Conservation (phyloP, 1,139 yeast genomes). For the Diutina rugosa region DNA sequence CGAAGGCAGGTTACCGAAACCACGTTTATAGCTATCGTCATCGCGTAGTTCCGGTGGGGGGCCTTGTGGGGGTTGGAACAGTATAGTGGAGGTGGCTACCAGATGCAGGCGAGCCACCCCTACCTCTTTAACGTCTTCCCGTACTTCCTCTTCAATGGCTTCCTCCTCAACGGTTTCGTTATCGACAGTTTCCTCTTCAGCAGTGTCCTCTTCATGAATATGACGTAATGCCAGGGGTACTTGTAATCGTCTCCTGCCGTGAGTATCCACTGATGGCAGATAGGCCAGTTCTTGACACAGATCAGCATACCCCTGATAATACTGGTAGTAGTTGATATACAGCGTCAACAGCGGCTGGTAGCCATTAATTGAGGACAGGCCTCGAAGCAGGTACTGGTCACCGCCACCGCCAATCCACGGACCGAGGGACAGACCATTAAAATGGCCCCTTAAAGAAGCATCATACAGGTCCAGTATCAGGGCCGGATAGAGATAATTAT, state of each 20-base stretch:
- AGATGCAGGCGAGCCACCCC: background rate
- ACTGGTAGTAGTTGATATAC: slow-evolving; percentile 1
- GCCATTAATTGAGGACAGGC: background rate
- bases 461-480: slow-evolving; percentile 2
- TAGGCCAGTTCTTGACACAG: background rate
- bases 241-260: background rate
- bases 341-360: background rate
- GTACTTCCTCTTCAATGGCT: background rate
- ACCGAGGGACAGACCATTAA: background rate
- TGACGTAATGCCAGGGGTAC: background rate
- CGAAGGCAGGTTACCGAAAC: background rate
- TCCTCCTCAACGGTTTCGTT: background rate
- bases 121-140: background rate
- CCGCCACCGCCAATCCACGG: background rate
- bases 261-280: background rate
- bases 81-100: background rate
- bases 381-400: background rate
- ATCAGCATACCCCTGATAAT: background rate
- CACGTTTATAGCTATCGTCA: background rate
- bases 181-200: background rate
- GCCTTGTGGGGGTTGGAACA: background rate
- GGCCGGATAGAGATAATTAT: background rate
- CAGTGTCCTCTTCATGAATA: background rate
- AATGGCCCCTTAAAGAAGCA: background rate
- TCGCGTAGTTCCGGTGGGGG: background rate